Evolutionary conservation across 371 early-diverging fungal genomes (phyloP), one percentile per base, ranked within the genome.

Genomic region (Apophysomyces variabilis): DNA sequence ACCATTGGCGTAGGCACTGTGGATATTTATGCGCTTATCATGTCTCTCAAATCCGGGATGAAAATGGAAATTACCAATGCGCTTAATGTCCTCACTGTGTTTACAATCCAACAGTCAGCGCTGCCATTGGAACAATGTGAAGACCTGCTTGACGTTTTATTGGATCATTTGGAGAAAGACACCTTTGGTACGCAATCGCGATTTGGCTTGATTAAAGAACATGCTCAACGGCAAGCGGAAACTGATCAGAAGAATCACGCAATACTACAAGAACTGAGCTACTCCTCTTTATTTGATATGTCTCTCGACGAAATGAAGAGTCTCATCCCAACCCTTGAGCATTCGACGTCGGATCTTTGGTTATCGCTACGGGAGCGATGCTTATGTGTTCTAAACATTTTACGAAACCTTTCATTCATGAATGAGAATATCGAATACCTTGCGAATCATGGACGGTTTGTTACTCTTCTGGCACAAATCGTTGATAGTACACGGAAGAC

Each of bases 21-120:
- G 16, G 92, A 93, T 66, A 84, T 93, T 9, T 91, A 89, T 57
- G 91, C 93, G 3, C 63, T 92, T 54, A 88, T 86, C 35, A 85
- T 93, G 85, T 89, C 92, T 6, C 72, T 93, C 3, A 90, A 92
- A 64, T 91, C 90, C 6, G 90, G 90, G 3, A 80, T 92, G 76
- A 84, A 84, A 58, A 76, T 91, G 72, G 93, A 93, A 66, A 77
- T 90, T 2, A 85, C 90, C 3, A 87, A 87, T 41, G 92, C 93
- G 1, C 76, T 93, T 36, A 92, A 92, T 64, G 84, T 87, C 3
- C 65, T 92, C 65, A 87, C 90, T 0, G 80, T 89, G 12, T 64
- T 88, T n/a, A 86, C 87, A 7, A 62, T 69, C 1, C 76, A 77
- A 16, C 64, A 72, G 7, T 41, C 66, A 38, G 7, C 54, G 7